phyloP scores from a whole-genome alignment of 176 grass and related monocot species.

The Paspalum vaginatum region DNA sequence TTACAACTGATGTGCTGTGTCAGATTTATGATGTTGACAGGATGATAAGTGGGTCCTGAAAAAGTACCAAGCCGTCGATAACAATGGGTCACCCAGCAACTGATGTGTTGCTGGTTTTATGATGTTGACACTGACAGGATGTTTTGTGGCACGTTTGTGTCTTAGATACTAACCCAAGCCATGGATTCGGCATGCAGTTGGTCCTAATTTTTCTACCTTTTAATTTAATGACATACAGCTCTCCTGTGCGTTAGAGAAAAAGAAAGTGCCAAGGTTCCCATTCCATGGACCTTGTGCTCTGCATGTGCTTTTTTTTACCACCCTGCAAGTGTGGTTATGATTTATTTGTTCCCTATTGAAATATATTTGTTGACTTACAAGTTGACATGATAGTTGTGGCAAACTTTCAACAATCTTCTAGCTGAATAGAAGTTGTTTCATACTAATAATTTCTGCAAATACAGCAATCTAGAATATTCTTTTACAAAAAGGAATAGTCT shows the following conservation, averaged over 20 bases:
- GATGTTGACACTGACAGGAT: no score
- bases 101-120: no score
- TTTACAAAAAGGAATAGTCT: neutral
- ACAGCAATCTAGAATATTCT: neutral
- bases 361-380: neutral
- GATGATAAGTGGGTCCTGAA: conserved; percentile 22
- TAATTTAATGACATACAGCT: no score
- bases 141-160: no score
- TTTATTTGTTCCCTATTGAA: conserved; percentile 22
- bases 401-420: conserved; percentile 5
- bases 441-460: neutral
- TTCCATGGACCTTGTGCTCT: neutral
- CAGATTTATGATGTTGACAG: conserved; percentile 29
- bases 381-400: conserved; percentile 1
- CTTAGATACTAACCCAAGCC: no score
- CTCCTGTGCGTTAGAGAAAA: no score
- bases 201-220: no score
- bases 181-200: no score
- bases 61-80: neutral
- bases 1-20: conserved; percentile 3
- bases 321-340: neutral
- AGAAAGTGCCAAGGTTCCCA: neutral
- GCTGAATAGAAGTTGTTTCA: neutral
- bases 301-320: neutral
- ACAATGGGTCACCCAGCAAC: no score